Base-by-base conservation (phyloP, 192 early-diverging fungal species). In the Martensiomyces pterosporus region DNA sequence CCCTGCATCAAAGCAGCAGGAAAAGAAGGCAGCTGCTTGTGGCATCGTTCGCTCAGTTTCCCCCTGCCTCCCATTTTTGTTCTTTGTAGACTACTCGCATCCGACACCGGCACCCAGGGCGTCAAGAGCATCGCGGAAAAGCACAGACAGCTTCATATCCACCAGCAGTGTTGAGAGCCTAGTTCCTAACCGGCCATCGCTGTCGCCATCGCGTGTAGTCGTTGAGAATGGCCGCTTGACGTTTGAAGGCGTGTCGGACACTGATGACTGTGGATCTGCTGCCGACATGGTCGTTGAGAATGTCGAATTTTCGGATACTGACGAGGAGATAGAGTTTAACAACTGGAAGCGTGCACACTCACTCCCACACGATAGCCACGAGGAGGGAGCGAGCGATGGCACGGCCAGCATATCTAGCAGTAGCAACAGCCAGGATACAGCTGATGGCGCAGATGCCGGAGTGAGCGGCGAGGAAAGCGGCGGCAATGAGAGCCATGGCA, bases 301-400 rank as follows among this genome's bases (percentile, higher is more conserved):
- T 9, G 43, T 57, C 18, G 53, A 57, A 34, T 64, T 72, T 54
- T 67, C 65, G 2, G 57, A 72, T 34, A 52, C 56, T 9, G 62
- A 72, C 37, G 69, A 72, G 17, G 69, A 72, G 32, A 59, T 56
- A 10, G 61, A 64, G 42, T 72, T 65, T 25, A 65, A 61, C 35
- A 57, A 60, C 36, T 72, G 69, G 69, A 64, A 46, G 38, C 47
- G 47, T n/a, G 54, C 43, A 3, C 53, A 60, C 16, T 40, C 54
- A 17, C 43, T 60, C n/a, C 38, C 49, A 1, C 21, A 38, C 14
- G 18, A 13, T 43, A 4, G 9, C 24, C 2, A 10, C 3, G 12
- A 13, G 4, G n/a, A n/a, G n/a, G n/a, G n/a, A n/a, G n/a, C n/a
- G n/a, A 43, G 8, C 21, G 24, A 13, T 9, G 23, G 24, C 34